Evolutionary conservation across 2,329 filamentous ascomycete genomes (phyloP), one percentile per base, ranked within the genome.

Genomic region (Fusarium verrucosum): DNA sequence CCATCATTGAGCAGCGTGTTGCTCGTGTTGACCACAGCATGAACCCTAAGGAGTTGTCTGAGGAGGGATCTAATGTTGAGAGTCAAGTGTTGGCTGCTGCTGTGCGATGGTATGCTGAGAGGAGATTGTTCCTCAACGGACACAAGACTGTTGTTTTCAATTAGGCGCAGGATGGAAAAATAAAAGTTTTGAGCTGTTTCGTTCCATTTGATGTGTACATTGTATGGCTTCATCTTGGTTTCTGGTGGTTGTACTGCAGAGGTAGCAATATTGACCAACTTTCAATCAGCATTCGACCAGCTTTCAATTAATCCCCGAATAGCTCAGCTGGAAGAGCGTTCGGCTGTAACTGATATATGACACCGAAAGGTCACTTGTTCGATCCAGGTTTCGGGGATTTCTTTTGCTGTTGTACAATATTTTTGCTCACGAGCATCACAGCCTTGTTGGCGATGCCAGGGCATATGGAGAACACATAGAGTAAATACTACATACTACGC

Each of bases 1-100:
- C 92, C 11, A 95, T 95, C 70, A 95, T 95, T 69, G 92, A 94
- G 84, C 92, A 95, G 84, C 85, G 91, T 52, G 88, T 94, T 50
- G 85, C 88, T 7, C 81, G 91, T 16, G 91, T 94, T 23, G 89
- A 92, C 74, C 92, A 95, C 77, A 85, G 82, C 67, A 86, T 93
- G 86, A 89, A 85, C 70, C 84, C 92, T 17, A 92, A 91, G 81
- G 87, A 90, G 74, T 77, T 94, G 73, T 89, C 91, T 3, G 88
- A 92, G 71, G 90, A 93, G 75, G 92, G 92, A 13, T 92, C 89
- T 70, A 94, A 92, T 67, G 89, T 94, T 10, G 92, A 95, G 83
- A 92, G 89, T 74, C 90, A 92, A 77, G 91, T 94, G 8, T 78
- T 95, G 68, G 91, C 90, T 5, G 87, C 90, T 5, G 92, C 92